Conservation (phyloP, 768 basidiomycete species). For the Calocybe cyanea region DNA sequence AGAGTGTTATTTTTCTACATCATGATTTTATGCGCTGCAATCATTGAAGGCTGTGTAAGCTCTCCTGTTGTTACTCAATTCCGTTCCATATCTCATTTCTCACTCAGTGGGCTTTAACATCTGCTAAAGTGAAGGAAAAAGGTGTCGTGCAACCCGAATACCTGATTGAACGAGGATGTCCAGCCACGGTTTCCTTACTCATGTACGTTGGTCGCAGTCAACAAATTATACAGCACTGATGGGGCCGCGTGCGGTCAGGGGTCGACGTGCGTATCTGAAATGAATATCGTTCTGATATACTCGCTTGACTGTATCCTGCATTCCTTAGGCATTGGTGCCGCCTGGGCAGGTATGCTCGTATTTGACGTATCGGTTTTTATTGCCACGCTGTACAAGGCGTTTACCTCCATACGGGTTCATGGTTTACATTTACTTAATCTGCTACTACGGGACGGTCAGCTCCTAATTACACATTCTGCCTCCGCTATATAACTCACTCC, state of each 20-base stretch:
- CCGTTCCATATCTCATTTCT: neutral
- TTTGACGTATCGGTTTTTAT: constrained; percentile 38
- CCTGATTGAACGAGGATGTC: constrained; percentile 21
- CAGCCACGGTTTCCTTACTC: constrained; percentile 14
- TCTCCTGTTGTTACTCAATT: neutral
- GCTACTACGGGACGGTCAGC: constrained; percentile 36
- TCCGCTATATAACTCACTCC: no score
- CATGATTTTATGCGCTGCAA: constrained; percentile 17
- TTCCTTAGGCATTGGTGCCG: constrained; percentile 31
- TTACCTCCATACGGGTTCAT: constrained; percentile 21
- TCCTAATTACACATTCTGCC: no score
- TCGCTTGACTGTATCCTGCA: neutral
- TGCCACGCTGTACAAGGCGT: constrained; percentile 39
- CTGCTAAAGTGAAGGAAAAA: constrained; percentile 14
- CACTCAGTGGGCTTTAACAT: constrained; percentile 24
- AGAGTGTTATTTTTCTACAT: constrained; percentile 25
- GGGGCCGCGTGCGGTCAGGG: neutral
- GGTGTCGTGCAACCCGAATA: constrained; percentile 8
- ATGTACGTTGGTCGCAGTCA: no score
- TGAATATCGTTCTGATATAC: no score
- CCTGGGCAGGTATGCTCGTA: constrained; percentile 35
- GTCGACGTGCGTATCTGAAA: neutral
- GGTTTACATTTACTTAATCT: constrained; percentile 26
- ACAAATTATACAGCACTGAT: no score
- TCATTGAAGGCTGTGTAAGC: constrained; percentile 30